Evolutionary conservation across 805 yeast species (phyloP).

Genomic region (Yarrowia sp.): DNA sequence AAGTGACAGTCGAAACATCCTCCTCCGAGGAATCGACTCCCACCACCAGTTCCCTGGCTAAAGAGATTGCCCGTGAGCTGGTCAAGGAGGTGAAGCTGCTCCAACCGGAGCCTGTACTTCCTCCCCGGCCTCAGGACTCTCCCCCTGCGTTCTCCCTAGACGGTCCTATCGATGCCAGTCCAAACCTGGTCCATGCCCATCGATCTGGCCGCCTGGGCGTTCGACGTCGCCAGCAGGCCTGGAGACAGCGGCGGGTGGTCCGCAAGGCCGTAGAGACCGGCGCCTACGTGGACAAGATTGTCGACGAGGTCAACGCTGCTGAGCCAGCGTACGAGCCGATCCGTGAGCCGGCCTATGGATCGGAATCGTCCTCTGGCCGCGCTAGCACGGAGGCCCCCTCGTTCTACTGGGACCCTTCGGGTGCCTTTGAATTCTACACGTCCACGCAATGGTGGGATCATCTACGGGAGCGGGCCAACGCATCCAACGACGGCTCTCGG

Average conservation of each 20-base stretch:
- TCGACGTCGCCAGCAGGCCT: conserved; percentile 34
- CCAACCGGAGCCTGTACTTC: conserved; percentile 16
- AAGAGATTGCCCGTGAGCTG: conserved; percentile 27
- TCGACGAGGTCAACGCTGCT: background rate
- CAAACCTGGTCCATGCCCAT: background rate
- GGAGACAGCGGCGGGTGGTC: conserved; percentile 26
- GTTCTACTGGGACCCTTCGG: conserved; percentile 20
- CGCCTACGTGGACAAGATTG: conserved; percentile 1
- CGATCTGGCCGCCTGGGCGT: conserved; percentile 11
- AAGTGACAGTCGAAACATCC: background rate
- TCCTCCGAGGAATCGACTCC: background rate
- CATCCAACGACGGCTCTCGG: conserved; percentile 6
- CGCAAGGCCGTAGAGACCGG: conserved; percentile 9
- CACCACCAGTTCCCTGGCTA: conserved; percentile 7
- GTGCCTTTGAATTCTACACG: conserved; percentile 12
- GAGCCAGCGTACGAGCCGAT: background rate
- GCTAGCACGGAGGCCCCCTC: conserved; percentile 1
- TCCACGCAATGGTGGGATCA: conserved; percentile 15
- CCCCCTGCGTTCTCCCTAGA: background rate
- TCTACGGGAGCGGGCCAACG: conserved; percentile 16
- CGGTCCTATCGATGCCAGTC: background rate
- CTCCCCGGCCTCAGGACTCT: background rate
- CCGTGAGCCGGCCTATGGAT: background rate
- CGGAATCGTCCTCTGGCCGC: background rate
- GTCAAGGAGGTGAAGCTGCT: conserved; percentile 33